These are phyloP conservation scores for Delonix regia DNA, from an alignment of 306 rosid genomes.

Conservation along the genomic window DNA sequence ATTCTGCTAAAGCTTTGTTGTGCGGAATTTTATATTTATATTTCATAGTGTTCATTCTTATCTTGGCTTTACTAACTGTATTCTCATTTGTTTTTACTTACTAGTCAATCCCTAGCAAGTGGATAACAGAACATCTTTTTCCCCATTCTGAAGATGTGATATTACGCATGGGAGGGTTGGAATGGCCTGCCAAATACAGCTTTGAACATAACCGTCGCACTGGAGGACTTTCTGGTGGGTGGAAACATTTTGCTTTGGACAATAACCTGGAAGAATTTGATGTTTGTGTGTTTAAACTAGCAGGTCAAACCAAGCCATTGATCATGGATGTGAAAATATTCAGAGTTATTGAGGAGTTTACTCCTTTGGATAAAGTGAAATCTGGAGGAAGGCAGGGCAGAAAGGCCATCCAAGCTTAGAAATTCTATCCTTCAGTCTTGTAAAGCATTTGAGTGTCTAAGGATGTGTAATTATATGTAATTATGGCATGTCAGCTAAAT, in stretches of 20 bases:
- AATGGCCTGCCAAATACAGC: slow-evolving; percentile 54
- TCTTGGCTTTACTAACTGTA: slow-evolving; percentile 1
- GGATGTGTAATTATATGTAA: background rate
- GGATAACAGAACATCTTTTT: slow-evolving; percentile 43
- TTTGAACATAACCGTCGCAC: slow-evolving; percentile 32
- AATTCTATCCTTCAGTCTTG: background rate
- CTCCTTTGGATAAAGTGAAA: slow-evolving; percentile 32
- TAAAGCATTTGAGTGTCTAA: background rate
- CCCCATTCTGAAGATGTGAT: slow-evolving; percentile 52
- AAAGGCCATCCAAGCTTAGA: slow-evolving; percentile 21
- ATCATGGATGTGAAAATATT: slow-evolving; percentile 60
- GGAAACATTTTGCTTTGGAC: slow-evolving; percentile 63
- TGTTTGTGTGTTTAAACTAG: slow-evolving; percentile 63
- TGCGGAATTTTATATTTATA: background rate
- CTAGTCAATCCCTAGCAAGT: slow-evolving; percentile 53
- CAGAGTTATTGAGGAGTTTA: slow-evolving; percentile 56
- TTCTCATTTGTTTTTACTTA: background rate
- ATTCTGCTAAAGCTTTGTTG: background rate
- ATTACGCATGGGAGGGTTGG: slow-evolving; percentile 44
- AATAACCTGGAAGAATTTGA: slow-evolving; percentile 73
- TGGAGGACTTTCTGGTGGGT: slow-evolving; percentile 68
- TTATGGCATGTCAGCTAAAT: background rate
- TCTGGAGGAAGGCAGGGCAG: slow-evolving; percentile 33
- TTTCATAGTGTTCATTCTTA: background rate
- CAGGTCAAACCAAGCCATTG: background rate